Base-by-base conservation (phyloP, 257 asterid genomes). In the Oldenlandia corymbosa region DNA sequence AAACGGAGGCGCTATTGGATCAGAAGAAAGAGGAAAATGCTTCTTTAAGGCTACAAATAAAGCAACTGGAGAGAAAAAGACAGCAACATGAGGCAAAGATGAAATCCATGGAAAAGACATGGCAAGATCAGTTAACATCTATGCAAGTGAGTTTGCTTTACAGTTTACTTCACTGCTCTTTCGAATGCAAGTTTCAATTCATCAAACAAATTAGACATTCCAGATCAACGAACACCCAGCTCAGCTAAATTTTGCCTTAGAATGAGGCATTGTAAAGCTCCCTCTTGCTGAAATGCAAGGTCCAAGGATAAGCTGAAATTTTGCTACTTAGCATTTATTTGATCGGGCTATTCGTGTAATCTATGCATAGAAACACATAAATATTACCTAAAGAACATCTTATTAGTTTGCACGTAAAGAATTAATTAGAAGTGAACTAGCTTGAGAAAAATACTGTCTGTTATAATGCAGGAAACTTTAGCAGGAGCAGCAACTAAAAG, bases 41-140 rank as follows among this genome's bases (percentile, higher is more conserved):
- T 7, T 69, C 66, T 13, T 72, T 90, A 74, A 78, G 60, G 75
- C 67, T 53, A 1, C 69, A 65, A 50, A 67, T 90, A 52, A 47
- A 71, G 65, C 81, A 85, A 23, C 71, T 78, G 27, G 85, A 83
- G 68, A 65, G 67, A 64, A 85, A 75, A 62, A 76, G 86, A 84
- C 65, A 39, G 62, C 71, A 65, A 21, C 67, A 78, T 18, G 95
- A 90, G 71, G 77, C 79, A 41, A 83, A 74, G 30, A 90, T 90
- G 91, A 72, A 68, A 48, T 71, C 73, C 34, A 70, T 78, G 90
- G 97, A 90, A 72, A 85, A 71, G 60, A 68, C 65, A 67, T 90
- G 97, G 97, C 97, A 90, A 66, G 91, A 90, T 74, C 83, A 90
- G 61, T 74, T 90, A 32, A 78, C 74, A 45, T 60, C 82, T 49